Evolutionary conservation across 2,329 filamentous ascomycete species (phyloP), one percentile per base, ranked within the genome.

Genomic region (Colletotrichum higginsianum): DNA sequence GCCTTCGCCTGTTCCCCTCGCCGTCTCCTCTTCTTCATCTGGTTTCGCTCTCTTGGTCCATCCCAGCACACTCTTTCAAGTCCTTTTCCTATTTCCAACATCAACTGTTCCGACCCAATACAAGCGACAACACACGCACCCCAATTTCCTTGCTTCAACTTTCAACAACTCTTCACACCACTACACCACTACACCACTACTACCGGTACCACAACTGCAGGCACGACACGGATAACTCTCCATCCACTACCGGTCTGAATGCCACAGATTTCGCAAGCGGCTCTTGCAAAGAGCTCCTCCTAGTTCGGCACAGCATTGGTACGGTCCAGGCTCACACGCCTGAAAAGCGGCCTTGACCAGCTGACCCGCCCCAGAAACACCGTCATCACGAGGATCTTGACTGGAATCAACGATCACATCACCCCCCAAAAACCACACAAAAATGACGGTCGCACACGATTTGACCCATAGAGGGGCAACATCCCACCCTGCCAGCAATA

Each of bases 401-500:
- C 68, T 67, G 72, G 63, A 61, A 58, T 76, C 67, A 73, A 66
- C 66, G 65, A 73, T 76, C 69, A 66, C 53, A 72, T 65, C 50
- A 35, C 35, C 47, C 62, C 44, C 53, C 62, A 42, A 46, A 40
- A 26, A 44, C 35, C 52, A 67, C 71, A 73, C 77, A 91, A 79
- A 30, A 76, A 97, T 97, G 94, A 94, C 93, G 56, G 90, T 94
- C 82, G 88, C 90, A 79, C 91, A 91, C 82, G 94, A 96, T 79
- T 85, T 91, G 78, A 88, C 92, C 82, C 90, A 91, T 78, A 90
- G 93, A 80, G 90, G 90, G 82, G 89, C 90, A 76, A 86, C 88
- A 67, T 85, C 86, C 81, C 78, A 87, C 84, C 80, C 84, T 82
- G 83, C 86, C 72, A 81, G 82, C 63, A 83, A 81, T 50, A 78